Conservation (phyloP, 1,284 basidiomycete genomes). For the Gomphus bonarii region DNA sequence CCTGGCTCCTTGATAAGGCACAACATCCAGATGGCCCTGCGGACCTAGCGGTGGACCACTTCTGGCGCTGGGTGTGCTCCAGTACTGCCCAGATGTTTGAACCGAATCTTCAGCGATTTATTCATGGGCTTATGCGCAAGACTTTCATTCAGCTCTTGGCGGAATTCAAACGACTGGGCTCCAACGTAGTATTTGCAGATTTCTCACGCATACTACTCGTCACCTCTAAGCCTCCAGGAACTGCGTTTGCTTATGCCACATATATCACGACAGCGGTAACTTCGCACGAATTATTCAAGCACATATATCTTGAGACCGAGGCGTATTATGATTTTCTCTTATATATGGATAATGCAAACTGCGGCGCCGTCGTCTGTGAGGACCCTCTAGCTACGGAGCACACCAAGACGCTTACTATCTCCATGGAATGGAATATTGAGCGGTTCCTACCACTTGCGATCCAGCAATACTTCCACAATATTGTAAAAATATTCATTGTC, state of each 20-base stretch:
- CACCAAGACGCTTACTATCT: constrained; percentile 59
- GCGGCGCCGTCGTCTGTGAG: constrained; percentile 83
- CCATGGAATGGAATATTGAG: constrained; percentile 95
- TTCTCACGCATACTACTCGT: constrained; percentile 86
- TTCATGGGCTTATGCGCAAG: constrained; percentile 96
- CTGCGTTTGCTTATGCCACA: constrained; percentile 90
- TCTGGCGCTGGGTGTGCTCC: constrained; percentile 96
- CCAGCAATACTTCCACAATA: constrained; percentile 69
- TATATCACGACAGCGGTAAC: constrained; percentile 93
- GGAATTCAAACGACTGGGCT: constrained; percentile 93
- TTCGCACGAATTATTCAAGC: constrained; percentile 92
- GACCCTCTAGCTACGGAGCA: constrained; percentile 59
- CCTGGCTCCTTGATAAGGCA: constrained; percentile 79
- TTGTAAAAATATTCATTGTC: constrained; percentile 78
- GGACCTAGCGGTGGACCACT: constrained; percentile 74
- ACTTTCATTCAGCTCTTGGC: constrained; percentile 95
- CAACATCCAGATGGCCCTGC: constrained; percentile 60
- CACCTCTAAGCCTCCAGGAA: constrained; percentile 93
- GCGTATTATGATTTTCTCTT: constrained; percentile 92
- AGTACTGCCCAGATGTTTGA: constrained; percentile 85
- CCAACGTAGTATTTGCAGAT: constrained; percentile 91
- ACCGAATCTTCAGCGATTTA: constrained; percentile 86
- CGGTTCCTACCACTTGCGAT: constrained; percentile 82
- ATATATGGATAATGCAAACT: constrained; percentile 95
- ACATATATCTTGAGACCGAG: constrained; percentile 80